Evolutionary conservation across 768 basidiomycete species (phyloP).

Genomic region (Gelatoporia subvermispora): DNA sequence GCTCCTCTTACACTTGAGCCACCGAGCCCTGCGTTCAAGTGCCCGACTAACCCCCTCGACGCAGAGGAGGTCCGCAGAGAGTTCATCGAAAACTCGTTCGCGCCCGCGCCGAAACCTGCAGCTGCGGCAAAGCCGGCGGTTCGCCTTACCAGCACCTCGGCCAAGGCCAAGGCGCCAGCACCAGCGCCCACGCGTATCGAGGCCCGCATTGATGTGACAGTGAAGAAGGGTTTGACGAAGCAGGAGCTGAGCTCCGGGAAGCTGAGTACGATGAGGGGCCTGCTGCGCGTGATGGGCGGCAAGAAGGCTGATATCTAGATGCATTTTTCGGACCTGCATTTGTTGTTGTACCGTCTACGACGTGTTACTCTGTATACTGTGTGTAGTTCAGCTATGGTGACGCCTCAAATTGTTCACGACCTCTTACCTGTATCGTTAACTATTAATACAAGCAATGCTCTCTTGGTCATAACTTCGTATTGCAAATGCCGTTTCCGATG

Average conservation of each 20-base stretch:
- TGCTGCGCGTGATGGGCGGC: slow-evolving; percentile 27
- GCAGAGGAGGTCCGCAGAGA: slow-evolving; percentile 30
- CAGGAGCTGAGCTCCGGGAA: slow-evolving; percentile 18
- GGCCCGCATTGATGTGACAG: slow-evolving; percentile 14
- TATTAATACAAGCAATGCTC: too few relatives aligned
- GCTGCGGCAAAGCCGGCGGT: slow-evolving; percentile 1
- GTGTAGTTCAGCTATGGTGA: too few relatives aligned
- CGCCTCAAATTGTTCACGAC: not conserved
- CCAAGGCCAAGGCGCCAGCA: not conserved
- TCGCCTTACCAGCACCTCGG: not conserved
- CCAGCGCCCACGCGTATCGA: slow-evolving; percentile 6
- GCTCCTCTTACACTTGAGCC: slow-evolving; percentile 37
- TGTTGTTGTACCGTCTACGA: not conserved
- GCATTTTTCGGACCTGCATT: not conserved
- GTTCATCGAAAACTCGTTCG: slow-evolving; percentile 43
- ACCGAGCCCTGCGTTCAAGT: slow-evolving; percentile 26
- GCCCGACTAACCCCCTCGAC: slow-evolving; percentile 33
- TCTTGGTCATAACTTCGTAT: not conserved
- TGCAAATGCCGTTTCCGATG: too few relatives aligned
- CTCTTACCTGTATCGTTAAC: too few relatives aligned
- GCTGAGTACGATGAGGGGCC: slow-evolving; percentile 23
- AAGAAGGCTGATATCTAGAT: slow-evolving; percentile 16
- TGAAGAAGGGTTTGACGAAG: slow-evolving; percentile 15
- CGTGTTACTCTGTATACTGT: not conserved
- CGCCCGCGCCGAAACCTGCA: slow-evolving; percentile 21